Evolutionary conservation across 805 yeast species (phyloP).

Genomic region (Lachancea kluyveri): DNA sequence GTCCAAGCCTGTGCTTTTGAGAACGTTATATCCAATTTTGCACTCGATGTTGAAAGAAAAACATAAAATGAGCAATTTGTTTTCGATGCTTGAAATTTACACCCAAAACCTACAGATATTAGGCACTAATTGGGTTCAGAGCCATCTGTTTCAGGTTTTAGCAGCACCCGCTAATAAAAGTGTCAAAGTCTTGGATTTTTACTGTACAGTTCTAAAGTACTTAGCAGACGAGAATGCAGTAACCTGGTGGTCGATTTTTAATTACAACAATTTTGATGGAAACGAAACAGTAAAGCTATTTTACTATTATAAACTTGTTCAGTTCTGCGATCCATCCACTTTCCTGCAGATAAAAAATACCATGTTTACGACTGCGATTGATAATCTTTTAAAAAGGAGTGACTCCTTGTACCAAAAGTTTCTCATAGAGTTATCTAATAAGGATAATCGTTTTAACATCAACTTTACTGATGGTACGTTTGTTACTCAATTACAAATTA

Average conservation of each 20-base stretch:
- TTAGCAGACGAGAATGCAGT: conserved; percentile 15
- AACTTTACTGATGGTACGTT: conserved; percentile 2
- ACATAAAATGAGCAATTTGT: not conserved
- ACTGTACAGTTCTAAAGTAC: conserved; percentile 21
- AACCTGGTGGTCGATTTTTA: conserved; percentile 30
- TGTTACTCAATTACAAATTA: conserved; percentile 6
- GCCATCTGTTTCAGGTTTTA: conserved; percentile 17
- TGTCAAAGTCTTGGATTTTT: conserved; percentile 17
- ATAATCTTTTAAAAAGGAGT: conserved; percentile 8
- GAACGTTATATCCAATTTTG: conserved; percentile 11
- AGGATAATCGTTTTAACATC: conserved; percentile 11
- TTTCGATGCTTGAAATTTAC: conserved; percentile 4
- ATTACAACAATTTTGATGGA: conserved; percentile 18
- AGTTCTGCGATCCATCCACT: conserved; percentile 20
- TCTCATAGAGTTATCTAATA: conserved; percentile 14
- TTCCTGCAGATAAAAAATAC: conserved; percentile 16
- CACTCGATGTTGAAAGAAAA: conserved; percentile 4
- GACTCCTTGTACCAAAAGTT: conserved; percentile 11
- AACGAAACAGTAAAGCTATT: conserved; percentile 9
- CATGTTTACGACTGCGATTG: conserved; percentile 15
- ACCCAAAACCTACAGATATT: conserved; percentile 5
- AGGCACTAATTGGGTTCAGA: conserved; percentile 20
- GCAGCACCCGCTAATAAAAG: conserved; percentile 12
- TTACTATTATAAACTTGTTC: conserved; percentile 16
- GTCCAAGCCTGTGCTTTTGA: conserved; percentile 9